phyloP scores from a whole-genome alignment of 2,329 filamentous ascomycete genomes.

The Pseudocercospora macadamiae region DNA sequence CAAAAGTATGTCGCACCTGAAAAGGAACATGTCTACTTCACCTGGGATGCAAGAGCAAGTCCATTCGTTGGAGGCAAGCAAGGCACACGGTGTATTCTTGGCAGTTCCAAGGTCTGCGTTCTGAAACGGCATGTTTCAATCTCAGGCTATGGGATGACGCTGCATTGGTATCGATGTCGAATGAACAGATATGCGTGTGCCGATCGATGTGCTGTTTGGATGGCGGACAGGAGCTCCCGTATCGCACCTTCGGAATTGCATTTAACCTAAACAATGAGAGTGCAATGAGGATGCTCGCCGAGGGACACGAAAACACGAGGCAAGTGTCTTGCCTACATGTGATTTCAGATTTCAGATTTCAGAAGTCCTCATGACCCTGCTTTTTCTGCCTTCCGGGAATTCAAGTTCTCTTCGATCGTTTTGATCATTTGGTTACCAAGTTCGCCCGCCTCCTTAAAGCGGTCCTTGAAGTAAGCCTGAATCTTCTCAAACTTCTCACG shows the following conservation, averaged over 20 bases:
- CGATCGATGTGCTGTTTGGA: not conserved
- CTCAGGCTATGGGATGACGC: not conserved
- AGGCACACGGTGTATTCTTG: not conserved
- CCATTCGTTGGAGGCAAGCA: not conserved
- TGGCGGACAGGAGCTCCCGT: too few relatives aligned
- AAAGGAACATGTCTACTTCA: not conserved
- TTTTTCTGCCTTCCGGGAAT: conserved; percentile 19
- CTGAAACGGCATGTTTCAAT: conserved; percentile 4
- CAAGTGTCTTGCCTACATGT: too few relatives aligned
- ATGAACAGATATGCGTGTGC: not conserved
- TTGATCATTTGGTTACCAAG: conserved; percentile 97
- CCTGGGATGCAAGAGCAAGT: not conserved
- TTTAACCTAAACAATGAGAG: too few relatives aligned
- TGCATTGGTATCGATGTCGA: not conserved
- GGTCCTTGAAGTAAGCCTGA: conserved; percentile 85
- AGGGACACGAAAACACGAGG: too few relatives aligned
- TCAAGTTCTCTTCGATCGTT: conserved; percentile 82
- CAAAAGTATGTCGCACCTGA: not conserved
- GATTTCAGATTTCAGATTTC: not conserved
- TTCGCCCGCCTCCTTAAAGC: conserved; percentile 83
- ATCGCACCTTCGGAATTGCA: too few relatives aligned
- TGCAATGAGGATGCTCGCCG: not conserved
- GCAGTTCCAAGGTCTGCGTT: not conserved
- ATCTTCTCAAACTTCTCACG: conserved; percentile 87
- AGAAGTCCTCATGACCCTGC: not conserved